phyloP scores from a whole-genome alignment of 345 rosid species.

The Acer yangbiense region DNA sequence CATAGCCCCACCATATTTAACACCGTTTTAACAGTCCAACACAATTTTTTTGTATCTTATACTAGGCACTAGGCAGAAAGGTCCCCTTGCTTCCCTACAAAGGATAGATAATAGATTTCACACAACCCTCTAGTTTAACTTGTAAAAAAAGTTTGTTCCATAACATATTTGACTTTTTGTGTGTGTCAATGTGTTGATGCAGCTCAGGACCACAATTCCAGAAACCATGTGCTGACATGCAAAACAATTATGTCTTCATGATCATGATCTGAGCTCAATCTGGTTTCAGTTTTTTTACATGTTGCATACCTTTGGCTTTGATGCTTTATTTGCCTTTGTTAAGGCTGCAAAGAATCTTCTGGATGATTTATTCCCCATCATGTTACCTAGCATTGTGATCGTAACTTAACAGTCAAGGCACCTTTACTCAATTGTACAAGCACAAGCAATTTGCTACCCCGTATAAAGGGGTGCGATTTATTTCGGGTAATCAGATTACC shows the following conservation, averaged over 20 bases:
- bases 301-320: not conserved
- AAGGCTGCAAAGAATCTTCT: conserved; percentile 11
- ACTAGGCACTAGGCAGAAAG: not conserved
- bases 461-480: not conserved
- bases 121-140: not conserved
- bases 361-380: conserved; percentile 6
- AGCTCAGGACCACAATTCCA: not conserved
- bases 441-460: not conserved
- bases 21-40: not conserved
- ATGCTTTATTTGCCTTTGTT: conserved; percentile 12
- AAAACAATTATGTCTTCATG: not conserved
- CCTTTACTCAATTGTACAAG: not conserved
- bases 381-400: not conserved
- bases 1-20: not conserved
- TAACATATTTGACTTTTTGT: not conserved
- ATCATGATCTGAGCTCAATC: not conserved
- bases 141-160: not conserved
- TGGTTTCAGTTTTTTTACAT: not conserved
- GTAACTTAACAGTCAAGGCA: not conserved
- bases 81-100: not conserved
- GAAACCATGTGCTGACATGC: conserved; percentile 7
- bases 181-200: not conserved
- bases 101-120: too few relatives aligned
- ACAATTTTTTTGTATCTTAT: not conserved
- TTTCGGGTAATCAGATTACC: not conserved